These are phyloP conservation scores for Rhizopus microsporus DNA, from an alignment of 371 early-diverging fungal species.

Conservation along the genomic window DNA sequence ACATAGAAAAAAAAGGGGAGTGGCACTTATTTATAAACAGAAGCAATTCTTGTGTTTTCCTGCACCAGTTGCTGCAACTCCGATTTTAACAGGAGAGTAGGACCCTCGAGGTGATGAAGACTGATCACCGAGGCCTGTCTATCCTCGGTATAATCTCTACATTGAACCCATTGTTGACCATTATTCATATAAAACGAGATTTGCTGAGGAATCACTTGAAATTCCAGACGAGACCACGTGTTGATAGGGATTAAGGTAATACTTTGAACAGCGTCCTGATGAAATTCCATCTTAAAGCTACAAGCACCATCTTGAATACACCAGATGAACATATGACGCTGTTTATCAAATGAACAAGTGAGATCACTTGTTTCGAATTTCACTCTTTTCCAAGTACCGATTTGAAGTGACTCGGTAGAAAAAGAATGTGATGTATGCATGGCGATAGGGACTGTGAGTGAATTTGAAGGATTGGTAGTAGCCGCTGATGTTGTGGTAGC, in stretches of 20 bases:
- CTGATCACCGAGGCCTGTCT: slow-evolving; percentile 55
- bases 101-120: slow-evolving; percentile 43
- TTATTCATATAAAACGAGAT: slow-evolving; percentile 65
- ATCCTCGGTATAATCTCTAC: slow-evolving; percentile 78
- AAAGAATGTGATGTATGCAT: background rate
- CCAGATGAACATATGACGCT: slow-evolving; percentile 59
- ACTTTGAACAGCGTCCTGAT: slow-evolving; percentile 51
- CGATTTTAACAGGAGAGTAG: slow-evolving; percentile 36
- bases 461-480: background rate
- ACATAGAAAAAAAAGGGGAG: background rate
- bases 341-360: slow-evolving; percentile 60
- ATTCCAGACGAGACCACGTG: slow-evolving; percentile 38
- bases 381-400: slow-evolving; percentile 82
- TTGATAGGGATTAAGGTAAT: slow-evolving; percentile 46
- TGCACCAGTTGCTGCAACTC: slow-evolving; percentile 23
- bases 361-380: slow-evolving; percentile 55
- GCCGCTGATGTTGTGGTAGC: background rate
- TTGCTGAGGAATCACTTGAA: slow-evolving; percentile 29
- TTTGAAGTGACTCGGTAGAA: slow-evolving; percentile 55
- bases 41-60: slow-evolving; percentile 10
- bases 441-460: background rate
- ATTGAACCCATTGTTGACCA: slow-evolving; percentile 60
- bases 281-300: slow-evolving; percentile 74
- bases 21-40: slow-evolving; percentile 2
- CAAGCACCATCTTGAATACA: slow-evolving; percentile 66